Conservation (phyloP, 2,329 filamentous ascomycete genomes). For the Claviceps africana region DNA sequence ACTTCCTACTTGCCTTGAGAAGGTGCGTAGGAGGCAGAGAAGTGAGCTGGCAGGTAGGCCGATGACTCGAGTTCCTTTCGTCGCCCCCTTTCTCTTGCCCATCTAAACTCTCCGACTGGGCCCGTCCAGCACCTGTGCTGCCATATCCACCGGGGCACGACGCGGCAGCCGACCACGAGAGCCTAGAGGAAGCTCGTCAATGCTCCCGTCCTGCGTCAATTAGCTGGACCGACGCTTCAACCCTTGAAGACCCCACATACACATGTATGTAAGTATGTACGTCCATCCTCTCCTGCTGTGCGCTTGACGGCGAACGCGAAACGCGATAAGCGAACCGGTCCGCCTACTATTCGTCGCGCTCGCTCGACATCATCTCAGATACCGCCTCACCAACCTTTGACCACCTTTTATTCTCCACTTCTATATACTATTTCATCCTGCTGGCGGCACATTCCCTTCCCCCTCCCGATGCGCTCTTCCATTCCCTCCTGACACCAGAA, state of each 20-base stretch:
- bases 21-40: too few relatives aligned
- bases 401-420: neutral
- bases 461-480: neutral
- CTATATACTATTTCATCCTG: neutral
- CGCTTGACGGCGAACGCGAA: neutral
- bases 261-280: too few relatives aligned
- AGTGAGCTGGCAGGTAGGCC: neutral
- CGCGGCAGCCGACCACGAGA: neutral
- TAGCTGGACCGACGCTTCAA: neutral
- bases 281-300: neutral
- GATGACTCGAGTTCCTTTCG: too few relatives aligned
- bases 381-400: neutral
- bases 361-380: neutral
- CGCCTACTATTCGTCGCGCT: neutral
- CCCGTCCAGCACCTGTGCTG: neutral
- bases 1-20: too few relatives aligned
- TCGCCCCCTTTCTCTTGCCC: neutral
- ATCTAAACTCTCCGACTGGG: neutral
- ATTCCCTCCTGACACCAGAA: neutral
- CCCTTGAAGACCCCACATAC: neutral
- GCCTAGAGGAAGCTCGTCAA: neutral
- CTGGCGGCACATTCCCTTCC: neutral
- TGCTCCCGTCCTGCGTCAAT: neutral
- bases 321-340: neutral
- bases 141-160: neutral